A percentile compares a stretch with the other conserved stretches of the same genome.
phyloP scores from a whole-genome alignment of 768 basidiomycete genomes.

The Asterophora parasitica region DNA sequence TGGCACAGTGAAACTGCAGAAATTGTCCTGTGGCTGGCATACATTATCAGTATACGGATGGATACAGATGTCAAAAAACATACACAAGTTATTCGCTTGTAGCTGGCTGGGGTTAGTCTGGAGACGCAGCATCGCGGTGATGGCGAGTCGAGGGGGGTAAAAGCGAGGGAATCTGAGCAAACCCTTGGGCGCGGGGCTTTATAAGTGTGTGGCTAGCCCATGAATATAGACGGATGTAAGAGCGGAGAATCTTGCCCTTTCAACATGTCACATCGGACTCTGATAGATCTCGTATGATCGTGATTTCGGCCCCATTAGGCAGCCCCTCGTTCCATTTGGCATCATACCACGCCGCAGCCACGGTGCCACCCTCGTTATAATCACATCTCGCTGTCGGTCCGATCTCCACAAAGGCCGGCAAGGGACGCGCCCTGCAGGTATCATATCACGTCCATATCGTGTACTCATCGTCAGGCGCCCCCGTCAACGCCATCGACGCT shows the following conservation, averaged over 20 bases:
- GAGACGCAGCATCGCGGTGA: slow-evolving; percentile 8
- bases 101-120: slow-evolving; percentile 10
- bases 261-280: slow-evolving; percentile 19
- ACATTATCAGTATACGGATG: slow-evolving; percentile 2
- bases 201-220: slow-evolving; percentile 15
- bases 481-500: too few species aligned
- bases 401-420: slow-evolving; percentile 4
- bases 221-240: slow-evolving; percentile 18
- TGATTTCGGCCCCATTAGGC: slow-evolving; percentile 10
- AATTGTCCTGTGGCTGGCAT: slow-evolving; percentile 7
- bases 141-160: neutral
- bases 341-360: too few species aligned
- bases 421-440: neutral
- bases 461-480: neutral
- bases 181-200: slow-evolving; percentile 10
- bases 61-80: neutral
- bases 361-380: slow-evolving; percentile 23
- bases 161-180: neutral
- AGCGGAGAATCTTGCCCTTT: slow-evolving; percentile 15
- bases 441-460: neutral
- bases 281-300: slow-evolving; percentile 14
- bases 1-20: slow-evolving; percentile 6
- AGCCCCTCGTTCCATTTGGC: slow-evolving; percentile 2
- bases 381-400: slow-evolving; percentile 19
- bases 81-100: slow-evolving; percentile 4